Evolutionary conservation across 805 yeast genomes (phyloP).

Genomic region (Osmozyma mogii): DNA sequence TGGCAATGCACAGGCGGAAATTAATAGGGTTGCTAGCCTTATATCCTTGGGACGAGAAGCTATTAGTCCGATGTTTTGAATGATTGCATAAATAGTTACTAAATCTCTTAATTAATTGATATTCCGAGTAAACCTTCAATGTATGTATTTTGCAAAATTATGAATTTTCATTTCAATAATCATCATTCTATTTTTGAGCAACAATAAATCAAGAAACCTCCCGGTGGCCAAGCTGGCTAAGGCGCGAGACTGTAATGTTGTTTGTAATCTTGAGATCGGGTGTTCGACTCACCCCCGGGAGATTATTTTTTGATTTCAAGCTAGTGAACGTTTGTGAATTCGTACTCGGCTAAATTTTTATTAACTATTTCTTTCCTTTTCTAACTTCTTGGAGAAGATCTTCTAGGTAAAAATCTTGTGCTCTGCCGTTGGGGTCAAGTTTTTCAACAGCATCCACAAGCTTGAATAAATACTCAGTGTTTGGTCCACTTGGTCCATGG

Average conservation of each 20-base stretch:
- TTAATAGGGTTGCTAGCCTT: slow-evolving; percentile 31
- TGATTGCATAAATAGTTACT: too few species aligned
- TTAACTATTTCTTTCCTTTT: neutral
- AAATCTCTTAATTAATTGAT: too few species aligned
- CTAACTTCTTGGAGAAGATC: too few species aligned
- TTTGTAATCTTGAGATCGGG: slow-evolving; percentile 16
- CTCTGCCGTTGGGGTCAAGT: slow-evolving; percentile 12
- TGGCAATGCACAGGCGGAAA: slow-evolving; percentile 46
- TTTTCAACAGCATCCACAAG: slow-evolving; percentile 40
- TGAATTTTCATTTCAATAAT: too few species aligned
- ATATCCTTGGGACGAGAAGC: neutral
- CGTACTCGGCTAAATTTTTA: too few species aligned
- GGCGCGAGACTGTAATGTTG: slow-evolving; percentile 18
- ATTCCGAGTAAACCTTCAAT: too few species aligned
- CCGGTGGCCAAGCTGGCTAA: slow-evolving; percentile 19
- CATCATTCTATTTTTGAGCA: too few species aligned
- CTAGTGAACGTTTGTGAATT: too few species aligned
- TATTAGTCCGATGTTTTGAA: too few species aligned
- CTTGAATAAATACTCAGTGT: slow-evolving; percentile 58
- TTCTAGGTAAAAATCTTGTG: slow-evolving; percentile 29
- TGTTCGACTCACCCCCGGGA: slow-evolving; percentile 20
- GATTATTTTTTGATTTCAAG: slow-evolving; percentile 6
- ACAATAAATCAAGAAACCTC: too few species aligned
- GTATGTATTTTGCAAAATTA: too few species aligned
- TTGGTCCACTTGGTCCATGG: slow-evolving; percentile 77